Percentiles rank a stretch among this genome's conserved stretches.
These are phyloP conservation scores for Fusarium lyarnte DNA, from an alignment of 2,329 filamentous ascomycete species.

Conservation along the genomic window DNA sequence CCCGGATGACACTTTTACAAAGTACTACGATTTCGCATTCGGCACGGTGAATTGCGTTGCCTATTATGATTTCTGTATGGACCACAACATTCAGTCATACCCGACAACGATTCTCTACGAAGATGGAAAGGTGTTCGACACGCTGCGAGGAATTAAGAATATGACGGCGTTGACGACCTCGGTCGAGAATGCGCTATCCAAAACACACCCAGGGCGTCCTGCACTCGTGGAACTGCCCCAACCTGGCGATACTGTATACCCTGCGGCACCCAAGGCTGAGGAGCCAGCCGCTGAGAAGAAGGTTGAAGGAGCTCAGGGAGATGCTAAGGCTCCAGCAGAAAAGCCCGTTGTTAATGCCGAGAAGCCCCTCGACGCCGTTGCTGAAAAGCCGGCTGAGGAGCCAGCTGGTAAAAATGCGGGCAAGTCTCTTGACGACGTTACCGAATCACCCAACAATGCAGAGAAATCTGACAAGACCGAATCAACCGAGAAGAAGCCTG, in stretches of 20 bases:
- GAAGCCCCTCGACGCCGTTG: constrained; percentile 26
- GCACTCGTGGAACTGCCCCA: constrained; percentile 74
- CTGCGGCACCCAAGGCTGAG: constrained; percentile 35
- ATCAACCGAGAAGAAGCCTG: constrained; percentile 39
- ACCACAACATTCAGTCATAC: constrained; percentile 73
- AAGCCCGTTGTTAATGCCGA: constrained; percentile 24
- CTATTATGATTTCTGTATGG: constrained; percentile 79
- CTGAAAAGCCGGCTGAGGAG: constrained; percentile 29
- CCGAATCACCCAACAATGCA: constrained; percentile 42
- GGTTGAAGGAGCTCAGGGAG: constrained; percentile 24
- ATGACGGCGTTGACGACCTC: constrained; percentile 73
- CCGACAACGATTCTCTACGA: constrained; percentile 85
- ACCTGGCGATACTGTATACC: constrained; percentile 67
- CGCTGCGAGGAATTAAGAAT: constrained; percentile 72
- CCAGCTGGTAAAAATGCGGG: constrained; percentile 28
- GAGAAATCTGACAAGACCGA: constrained; percentile 37
- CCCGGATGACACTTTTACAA: constrained; percentile 72
- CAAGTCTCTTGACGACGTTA: constrained; percentile 35
- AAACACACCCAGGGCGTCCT: constrained; percentile 81
- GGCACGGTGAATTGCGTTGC: constrained; percentile 86
- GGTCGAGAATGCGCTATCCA: constrained; percentile 81
- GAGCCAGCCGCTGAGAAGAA: constrained; percentile 32
- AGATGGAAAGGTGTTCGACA: constrained; percentile 74
- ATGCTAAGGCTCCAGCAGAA: constrained; percentile 50
- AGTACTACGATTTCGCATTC: constrained; percentile 91